Evolutionary conservation across 2,329 filamentous ascomycete genomes (phyloP), one percentile per base, ranked within the genome.

Genomic region (Colletotrichum tofieldiae): DNA sequence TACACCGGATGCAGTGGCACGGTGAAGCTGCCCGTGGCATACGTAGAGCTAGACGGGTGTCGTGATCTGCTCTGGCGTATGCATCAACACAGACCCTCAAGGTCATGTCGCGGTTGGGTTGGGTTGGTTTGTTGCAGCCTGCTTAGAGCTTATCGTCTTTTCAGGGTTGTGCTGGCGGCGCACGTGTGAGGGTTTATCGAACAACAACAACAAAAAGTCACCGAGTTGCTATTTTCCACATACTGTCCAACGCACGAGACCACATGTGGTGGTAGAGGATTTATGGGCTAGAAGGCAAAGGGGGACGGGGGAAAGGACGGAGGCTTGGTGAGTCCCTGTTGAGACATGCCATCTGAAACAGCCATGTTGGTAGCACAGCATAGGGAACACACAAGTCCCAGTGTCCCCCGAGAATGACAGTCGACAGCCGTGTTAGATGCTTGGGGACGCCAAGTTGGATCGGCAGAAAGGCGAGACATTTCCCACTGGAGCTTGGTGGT

Each of bases 311-410:
- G 41, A 11, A 59, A 16, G 18, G 35, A 16, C 41, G 26, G 14
- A 41, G 64, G 55, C 54, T 26, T 12, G 29, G 23, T n/a, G 37
- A 54, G 45, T 32, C 35, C 45, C 23, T 9, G 14, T 23, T 54
- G 29, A 62, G 55, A 54, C 47, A 45, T 56, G 51, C 12, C 41
- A 43, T 56, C 32, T 68, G 29, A 58, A 65, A 65, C 60, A 49
- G 23, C 23, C 32, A 18, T 47, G 23, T 56, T 26, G 35, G 66
- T 29, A 29, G 39, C 39, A 43, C 47, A 49, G 54, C n/a, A 39
- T 6, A 35, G 29, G 29, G 47, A 61, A 12, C 20, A 23, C 20
- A 61, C 6, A 2, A 29, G 8, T 26, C 3, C 35, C 35, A 37
- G 35, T 37, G 8, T n/a, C 23, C n/a, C 20, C 39, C 37, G 11